Base-by-base conservation (phyloP, 139 green algal species). In the Diplosphaera chodatii region DNA sequence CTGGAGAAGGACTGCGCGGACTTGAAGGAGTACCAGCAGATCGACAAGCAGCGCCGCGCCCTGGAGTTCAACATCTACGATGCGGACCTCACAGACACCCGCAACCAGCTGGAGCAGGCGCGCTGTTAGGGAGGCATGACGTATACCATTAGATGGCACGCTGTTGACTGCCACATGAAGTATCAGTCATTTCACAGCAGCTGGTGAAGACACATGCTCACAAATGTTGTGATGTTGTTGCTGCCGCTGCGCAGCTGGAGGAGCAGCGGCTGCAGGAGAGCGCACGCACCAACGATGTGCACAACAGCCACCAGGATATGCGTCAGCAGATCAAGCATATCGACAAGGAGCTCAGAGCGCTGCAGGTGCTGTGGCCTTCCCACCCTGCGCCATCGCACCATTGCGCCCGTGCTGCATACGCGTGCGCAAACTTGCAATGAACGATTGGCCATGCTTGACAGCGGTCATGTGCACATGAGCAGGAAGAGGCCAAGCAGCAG, bases 61-160 rank as follows among this genome's bases (percentile, higher is more conserved):
- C 77, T 99, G 25, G 92, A 99, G 85, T 98, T 95, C 83, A 89
- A 90, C 28, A 87, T 99, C 73, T 87, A 87, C 32, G 94, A 98
- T 80, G 85, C 86, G 67, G 88, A 97, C 56, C 75, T 97, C 23
- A 71, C 70, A n/a, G 81, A 71, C 67, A 32, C 37, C 55, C 21
- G 33, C 33, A 28, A 66, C 27, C 22, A 59, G 66, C 63, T 66
- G 27, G 37, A 56, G 30, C 63, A 76, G 37, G 70, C 40, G 34
- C 15, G 23, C 27, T 34, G 62, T n/a, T n/a, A 32, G 18, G 15
- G 6, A 20, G 23, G 59, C 55, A 18, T 65, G 59, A n/a, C n/a
- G 15, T 15, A 63, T 4, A 65, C 59, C 25, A 32, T 15, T 32
- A 33, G 8, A 6, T 25, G 3, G 16, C 22, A 59, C 10, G 13